These are phyloP conservation scores for Colletotrichum phormii DNA, from an alignment of 2,329 filamentous ascomycete species.

Conservation along the genomic window DNA sequence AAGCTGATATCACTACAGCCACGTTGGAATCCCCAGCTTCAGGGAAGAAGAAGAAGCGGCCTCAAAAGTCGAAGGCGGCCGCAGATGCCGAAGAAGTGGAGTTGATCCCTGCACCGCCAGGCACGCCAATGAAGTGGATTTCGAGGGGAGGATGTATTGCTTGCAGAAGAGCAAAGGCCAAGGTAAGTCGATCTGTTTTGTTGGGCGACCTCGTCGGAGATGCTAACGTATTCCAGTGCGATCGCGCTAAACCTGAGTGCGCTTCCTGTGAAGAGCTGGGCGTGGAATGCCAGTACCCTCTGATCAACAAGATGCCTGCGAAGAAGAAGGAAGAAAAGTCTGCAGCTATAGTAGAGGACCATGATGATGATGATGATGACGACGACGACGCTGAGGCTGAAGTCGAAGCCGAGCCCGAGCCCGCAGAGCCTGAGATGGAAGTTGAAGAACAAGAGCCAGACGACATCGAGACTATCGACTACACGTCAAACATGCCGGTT, in stretches of 20 bases:
- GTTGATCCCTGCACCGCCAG: constrained; percentile 8
- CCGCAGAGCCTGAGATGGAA: not conserved
- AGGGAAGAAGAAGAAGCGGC: constrained; percentile 32
- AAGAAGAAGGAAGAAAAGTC: constrained; percentile 40
- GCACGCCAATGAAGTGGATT: constrained; percentile 21
- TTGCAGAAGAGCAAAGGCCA: constrained; percentile 51
- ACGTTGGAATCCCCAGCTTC: constrained; percentile 10
- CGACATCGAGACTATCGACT: constrained; percentile 37
- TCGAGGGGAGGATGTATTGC: constrained; percentile 50
- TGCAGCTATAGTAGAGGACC: constrained; percentile 36
- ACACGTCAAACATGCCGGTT: constrained; percentile 41
- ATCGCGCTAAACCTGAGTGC: constrained; percentile 54
- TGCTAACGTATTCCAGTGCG: constrained; percentile 49
- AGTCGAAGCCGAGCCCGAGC: constrained; percentile 22
- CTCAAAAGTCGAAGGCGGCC: constrained; percentile 28
- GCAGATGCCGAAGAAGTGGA: not conserved
- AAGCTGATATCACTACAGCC: constrained; percentile 35
- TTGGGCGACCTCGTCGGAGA: no score
- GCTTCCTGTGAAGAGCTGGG: constrained; percentile 48
- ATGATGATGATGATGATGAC: constrained; percentile 31
- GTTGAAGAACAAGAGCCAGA: constrained; percentile 25
- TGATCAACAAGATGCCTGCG: constrained; percentile 41
- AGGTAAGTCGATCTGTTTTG: constrained; percentile 45
- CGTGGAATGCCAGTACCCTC: constrained; percentile 53
- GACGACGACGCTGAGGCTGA: constrained; percentile 21